A percentile compares a stretch with the other conserved stretches of the same genome.
These are phyloP conservation scores for Chlamydomonas urium DNA, from an alignment of 139 green algal species.

Conservation along the genomic window DNA sequence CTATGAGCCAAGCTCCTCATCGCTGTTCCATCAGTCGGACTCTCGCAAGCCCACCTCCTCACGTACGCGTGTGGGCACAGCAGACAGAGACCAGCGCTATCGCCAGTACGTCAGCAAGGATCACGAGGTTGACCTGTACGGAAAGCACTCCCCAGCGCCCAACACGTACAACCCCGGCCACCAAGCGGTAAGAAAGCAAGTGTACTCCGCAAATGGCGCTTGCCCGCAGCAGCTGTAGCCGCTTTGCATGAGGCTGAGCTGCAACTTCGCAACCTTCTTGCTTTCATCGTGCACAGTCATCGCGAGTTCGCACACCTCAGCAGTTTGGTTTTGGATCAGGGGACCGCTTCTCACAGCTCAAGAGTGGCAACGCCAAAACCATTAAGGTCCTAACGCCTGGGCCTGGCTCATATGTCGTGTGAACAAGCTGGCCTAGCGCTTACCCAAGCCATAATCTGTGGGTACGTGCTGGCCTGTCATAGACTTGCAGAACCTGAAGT, in stretches of 20 bases:
- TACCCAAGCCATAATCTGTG: no score
- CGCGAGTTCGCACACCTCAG: not conserved
- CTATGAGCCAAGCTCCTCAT: conserved; percentile 24
- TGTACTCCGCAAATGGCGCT: not conserved
- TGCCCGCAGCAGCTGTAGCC: not conserved
- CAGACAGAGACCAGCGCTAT: conserved; percentile 8
- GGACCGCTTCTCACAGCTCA: conserved; percentile 41
- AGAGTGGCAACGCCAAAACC: conserved; percentile 20
- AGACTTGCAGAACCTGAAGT: no score
- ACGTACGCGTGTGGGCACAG: conserved; percentile 26
- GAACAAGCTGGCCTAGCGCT: no score
- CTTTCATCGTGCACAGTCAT: conserved; percentile 4
- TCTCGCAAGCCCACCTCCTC: conserved; percentile 27
- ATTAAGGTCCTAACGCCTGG: conserved; percentile 28
- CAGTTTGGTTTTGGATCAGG: conserved; percentile 28
- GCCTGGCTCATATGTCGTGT: conserved; percentile 37
- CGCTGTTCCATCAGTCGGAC: conserved; percentile 15
- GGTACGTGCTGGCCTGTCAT: no score
- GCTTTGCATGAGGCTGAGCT: not conserved
- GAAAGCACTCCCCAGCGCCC: conserved; percentile 37
- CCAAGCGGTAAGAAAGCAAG: not conserved
- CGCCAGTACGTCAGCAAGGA: conserved; percentile 24
- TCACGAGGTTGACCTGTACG: conserved; percentile 30
- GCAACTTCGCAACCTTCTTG: not conserved
- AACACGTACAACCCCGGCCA: conserved; percentile 28